Evolutionary conservation across 768 basidiomycete species (phyloP).

Genomic region (Hericium alpestre): DNA sequence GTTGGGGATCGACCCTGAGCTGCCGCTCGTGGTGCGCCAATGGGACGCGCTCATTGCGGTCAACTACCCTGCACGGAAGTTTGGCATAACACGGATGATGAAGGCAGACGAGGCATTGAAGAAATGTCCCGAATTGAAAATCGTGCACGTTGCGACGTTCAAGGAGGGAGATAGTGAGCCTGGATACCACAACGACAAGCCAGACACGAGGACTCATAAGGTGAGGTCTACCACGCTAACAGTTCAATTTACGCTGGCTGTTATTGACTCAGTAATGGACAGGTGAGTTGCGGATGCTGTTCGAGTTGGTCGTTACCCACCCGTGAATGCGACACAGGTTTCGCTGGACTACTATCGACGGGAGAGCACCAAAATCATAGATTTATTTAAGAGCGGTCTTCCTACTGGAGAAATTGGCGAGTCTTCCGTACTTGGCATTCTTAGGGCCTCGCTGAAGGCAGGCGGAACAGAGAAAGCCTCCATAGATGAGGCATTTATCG

Average conservation of each 20-base stretch:
- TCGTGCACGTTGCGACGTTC: slow-evolving; percentile 94
- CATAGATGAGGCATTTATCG: slow-evolving; percentile 95
- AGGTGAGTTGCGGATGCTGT: neutral
- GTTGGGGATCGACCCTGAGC: slow-evolving; percentile 48
- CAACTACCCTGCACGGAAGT: slow-evolving; percentile 89
- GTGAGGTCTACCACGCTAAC: slow-evolving; percentile 27
- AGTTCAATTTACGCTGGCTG: neutral
- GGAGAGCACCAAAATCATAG: slow-evolving; percentile 81
- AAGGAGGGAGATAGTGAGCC: slow-evolving; percentile 80
- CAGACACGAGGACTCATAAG: slow-evolving; percentile 88
- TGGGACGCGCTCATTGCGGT: slow-evolving; percentile 90
- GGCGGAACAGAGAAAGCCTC: slow-evolving; percentile 76
- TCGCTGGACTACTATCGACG: slow-evolving; percentile 88
- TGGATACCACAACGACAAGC: slow-evolving; percentile 75
- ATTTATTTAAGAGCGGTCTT: slow-evolving; percentile 69
- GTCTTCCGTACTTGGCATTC: slow-evolving; percentile 5
- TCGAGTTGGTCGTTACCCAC: neutral
- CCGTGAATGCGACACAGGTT: slow-evolving; percentile 37
- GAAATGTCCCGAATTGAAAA: slow-evolving; percentile 72
- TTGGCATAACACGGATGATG: slow-evolving; percentile 88
- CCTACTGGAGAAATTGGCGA: slow-evolving; percentile 76
- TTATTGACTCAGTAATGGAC: neutral
- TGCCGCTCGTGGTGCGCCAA: slow-evolving; percentile 75
- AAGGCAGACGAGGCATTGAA: slow-evolving; percentile 73
- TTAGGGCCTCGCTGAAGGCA: neutral